A percentile compares a stretch with the other conserved stretches of the same genome.
Evolutionary conservation across 1,284 basidiomycete genomes (phyloP).

Genomic region (Coniferiporia weirii): DNA sequence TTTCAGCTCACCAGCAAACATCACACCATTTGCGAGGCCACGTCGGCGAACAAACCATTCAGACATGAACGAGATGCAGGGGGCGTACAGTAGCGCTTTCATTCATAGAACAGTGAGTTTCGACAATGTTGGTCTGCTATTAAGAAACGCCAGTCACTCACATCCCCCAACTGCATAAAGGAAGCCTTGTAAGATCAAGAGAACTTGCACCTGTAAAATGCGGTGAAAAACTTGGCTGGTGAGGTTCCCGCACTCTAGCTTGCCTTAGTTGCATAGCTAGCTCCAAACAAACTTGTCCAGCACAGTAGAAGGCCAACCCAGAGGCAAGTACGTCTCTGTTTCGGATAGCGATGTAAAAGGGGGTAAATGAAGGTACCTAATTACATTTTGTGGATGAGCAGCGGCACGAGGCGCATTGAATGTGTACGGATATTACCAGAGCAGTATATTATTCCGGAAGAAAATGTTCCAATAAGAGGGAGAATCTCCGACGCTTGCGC

Average conservation of each 20-base stretch:
- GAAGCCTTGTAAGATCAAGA: slow-evolving; percentile 35
- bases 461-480: slow-evolving; percentile 31
- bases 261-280: slow-evolving; percentile 32
- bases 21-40: slow-evolving; percentile 37
- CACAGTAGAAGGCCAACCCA: slow-evolving; percentile 30
- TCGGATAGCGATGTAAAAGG: slow-evolving; percentile 28
- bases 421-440: slow-evolving; percentile 27
- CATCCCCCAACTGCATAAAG: slow-evolving; percentile 35
- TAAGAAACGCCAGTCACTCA: slow-evolving; percentile 21
- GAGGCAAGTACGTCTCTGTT: slow-evolving; percentile 26
- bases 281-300: slow-evolving; percentile 29
- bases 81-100: slow-evolving; percentile 32
- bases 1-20: slow-evolving; percentile 33
- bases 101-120: neutral
- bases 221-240: neutral
- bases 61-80: slow-evolving; percentile 33
- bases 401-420: neutral
- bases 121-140: neutral
- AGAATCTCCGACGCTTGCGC: slow-evolving; percentile 27
- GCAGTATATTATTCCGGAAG: slow-evolving; percentile 32
- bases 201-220: slow-evolving; percentile 26
- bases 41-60: slow-evolving; percentile 40
- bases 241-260: neutral
- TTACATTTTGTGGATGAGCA: neutral
- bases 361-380: slow-evolving; percentile 23